Base-by-base conservation (phyloP, 805 yeast species). In the Schwanniomyces pseudopolymorphus region DNA sequence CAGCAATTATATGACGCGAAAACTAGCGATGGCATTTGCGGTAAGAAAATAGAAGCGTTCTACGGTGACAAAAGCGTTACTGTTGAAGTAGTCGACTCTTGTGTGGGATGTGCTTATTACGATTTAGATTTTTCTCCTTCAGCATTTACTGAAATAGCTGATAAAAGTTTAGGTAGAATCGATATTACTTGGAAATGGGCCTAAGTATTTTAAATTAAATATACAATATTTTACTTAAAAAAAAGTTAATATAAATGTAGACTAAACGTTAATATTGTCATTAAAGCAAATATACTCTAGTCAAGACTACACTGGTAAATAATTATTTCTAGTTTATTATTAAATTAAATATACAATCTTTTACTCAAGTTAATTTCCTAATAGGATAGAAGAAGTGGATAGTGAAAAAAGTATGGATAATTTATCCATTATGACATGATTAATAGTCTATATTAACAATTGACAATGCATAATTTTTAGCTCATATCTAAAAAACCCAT, bases 121-220 rank as follows among this genome's bases (percentile, higher is more conserved):
- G 79, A 74, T 55, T 74, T 82, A 48, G 87, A 82, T 55, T 70
- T 83, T 46, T 78, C 85, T n/a, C 85, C 85, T 7, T 58, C 78
- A 46, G 87, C 87, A 4, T 82, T 83, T 58, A 44, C 64, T 33
- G 56, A 67, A 51, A 64, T 82, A 49, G 85, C 84, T 13, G 78
- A 74, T 55, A 61, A 66, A 59, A 66, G 60, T 43, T 75, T 71
- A 54, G 87, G 87, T 38, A 75, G 83, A 50, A 73, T 83, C 51
- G 63, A 70, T 20, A 72, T 82, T 55, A 61, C 76, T 42, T 82
- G 87, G 87, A 59, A 63, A 41, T 77, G 71, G 70, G 35, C 8
- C 4, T 36, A 36, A 21, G 10, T 28, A 28, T 6, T 6, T 28
- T 13, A n/a, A n/a, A n/a, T 28, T 28, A 14, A 28, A 13, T 10